Base-by-base conservation (phyloP, 805 yeast genomes). In the Scheffersomyces lignosus region DNA sequence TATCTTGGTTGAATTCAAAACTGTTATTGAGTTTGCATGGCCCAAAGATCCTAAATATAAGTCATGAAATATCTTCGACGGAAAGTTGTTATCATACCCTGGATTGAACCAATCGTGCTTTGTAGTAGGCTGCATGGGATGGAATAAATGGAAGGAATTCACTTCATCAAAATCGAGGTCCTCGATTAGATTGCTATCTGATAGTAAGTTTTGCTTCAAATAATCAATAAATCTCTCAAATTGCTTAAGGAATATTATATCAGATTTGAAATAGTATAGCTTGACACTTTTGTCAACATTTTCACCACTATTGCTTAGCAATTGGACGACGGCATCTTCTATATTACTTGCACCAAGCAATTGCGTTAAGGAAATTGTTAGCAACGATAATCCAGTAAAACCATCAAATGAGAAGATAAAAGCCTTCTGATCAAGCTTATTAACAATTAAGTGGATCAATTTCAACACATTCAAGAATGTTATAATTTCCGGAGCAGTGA, bases 361-460 rank as follows among this genome's bases (percentile, higher is more conserved):
- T 18, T 49, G 45, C n/a, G 47, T 49, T 22, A 38, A 14, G 13
- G 42, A 43, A 24, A 44, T 27, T 36, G 49, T 17, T 38, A 63
- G 39, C 15, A 63, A 36, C 8, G 65, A 51, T 14, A 60, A 46
- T 3, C 68, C 70, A 6, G 71, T 63, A 38, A 62, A 65, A 1
- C 72, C 71, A 44, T 66, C 72, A 40, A 54, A 58, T 3, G 60
- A 62, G 38, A 57, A 64, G 4, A 63, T 43, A 29, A 64, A 60
- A 4, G 61, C 51, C 29, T 58, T 51, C 29, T 47, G 34, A 32
- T 51, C 49, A 33, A 29, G 30, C 27, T 40, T 29, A 20, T 45
- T 44, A 25, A 51, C 45, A 16, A 51, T 41, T 5, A 40, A 28
- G 31, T 62, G 44, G 30, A 66, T 48, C 32, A 60, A 43, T 34